Evolutionary conservation across 2,329 filamentous ascomycete genomes (phyloP), one percentile per base, ranked within the genome.

Genomic region (Sarocladium kiliense): DNA sequence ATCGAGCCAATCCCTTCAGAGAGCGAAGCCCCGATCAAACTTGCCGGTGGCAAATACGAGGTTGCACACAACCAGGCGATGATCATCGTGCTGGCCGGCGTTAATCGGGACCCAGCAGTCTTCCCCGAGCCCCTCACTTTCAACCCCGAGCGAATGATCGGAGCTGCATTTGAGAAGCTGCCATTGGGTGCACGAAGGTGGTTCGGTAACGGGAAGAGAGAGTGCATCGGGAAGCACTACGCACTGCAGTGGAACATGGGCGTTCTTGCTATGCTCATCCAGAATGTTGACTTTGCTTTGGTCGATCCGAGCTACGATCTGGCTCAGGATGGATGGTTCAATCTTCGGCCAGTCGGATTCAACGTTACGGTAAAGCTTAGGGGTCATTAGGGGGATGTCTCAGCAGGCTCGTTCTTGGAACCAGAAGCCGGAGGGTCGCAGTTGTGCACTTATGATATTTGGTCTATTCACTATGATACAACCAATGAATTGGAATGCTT

Each of bases 281-380:
- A 64, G 55, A 71, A 74, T 53, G 57, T 79, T 1, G 75, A 79
- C 50, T 77, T 80, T 58, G 74, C 75, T 61, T 62, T 69, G 57
- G 73, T 59, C 14, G 68, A 77, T 47, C 62, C 66, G 2, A 61
- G 55, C 0, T 79, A 77, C 50, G 60, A 69, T 61, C 54, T 77
- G 54, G 67, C 70, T 55, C 68, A 75, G 66, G 70, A 83, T 60
- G 73, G 80, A 14, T 74, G 79, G 73, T 82, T 82, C 59, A 80
- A 79, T 53, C 62, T 79, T 3, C 66, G 77, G 58, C 80, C 79
- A 0, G 63, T 77, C 42, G 72, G 69, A 14, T 76, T 81, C 41
- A 60, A 64, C 19, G 73, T 75, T 49, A 74, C 66, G 64, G 72
- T 75, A 10, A 75, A 69, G 66, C 47, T 30, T 27, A 21, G 44